Percentiles rank a stretch among this genome's conserved stretches.
phyloP scores from a whole-genome alignment of 495 filamentous ascomycete species.

The Trichoderma erinaceum region DNA sequence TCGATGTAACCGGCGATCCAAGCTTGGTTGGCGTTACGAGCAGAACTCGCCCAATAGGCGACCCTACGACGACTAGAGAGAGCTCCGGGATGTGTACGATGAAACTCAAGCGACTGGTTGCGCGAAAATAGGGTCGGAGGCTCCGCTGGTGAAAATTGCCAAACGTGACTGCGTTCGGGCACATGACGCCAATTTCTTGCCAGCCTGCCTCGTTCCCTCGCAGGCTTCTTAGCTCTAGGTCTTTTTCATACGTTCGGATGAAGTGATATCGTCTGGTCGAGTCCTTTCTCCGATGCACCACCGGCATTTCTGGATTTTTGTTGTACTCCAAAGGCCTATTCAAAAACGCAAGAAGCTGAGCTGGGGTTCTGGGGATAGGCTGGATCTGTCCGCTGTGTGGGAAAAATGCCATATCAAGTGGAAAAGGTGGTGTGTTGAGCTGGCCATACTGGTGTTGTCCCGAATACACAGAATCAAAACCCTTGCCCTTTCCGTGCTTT shows the following conservation, averaged over 20 bases:
- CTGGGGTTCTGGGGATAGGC: neutral
- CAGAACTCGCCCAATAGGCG: slow-evolving; percentile 66
- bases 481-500: neutral
- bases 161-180: slow-evolving; percentile 37
- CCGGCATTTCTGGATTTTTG: neutral
- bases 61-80: slow-evolving; percentile 66
- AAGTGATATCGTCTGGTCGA: neutral
- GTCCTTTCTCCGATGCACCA: neutral
- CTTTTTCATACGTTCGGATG: slow-evolving; percentile 16
- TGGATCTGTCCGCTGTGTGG: slow-evolving; percentile 7
- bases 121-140: slow-evolving; percentile 30
- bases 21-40: slow-evolving; percentile 62
- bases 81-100: slow-evolving; percentile 69
- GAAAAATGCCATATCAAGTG: slow-evolving; percentile 6
- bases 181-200: slow-evolving; percentile 29
- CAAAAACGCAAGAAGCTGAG: neutral
- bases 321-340: neutral
- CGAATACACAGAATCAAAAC: neutral
- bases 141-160: slow-evolving; percentile 25
- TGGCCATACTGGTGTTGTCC: neutral
- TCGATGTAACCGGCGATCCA: neutral
- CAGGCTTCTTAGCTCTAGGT: slow-evolving; percentile 10
- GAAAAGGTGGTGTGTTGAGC: neutral
- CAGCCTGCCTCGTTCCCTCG: neutral
- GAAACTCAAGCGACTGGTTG: slow-evolving; percentile 67